phyloP scores from a whole-genome alignment of 495 filamentous ascomycete species.

The Pyronema omphalodes region DNA sequence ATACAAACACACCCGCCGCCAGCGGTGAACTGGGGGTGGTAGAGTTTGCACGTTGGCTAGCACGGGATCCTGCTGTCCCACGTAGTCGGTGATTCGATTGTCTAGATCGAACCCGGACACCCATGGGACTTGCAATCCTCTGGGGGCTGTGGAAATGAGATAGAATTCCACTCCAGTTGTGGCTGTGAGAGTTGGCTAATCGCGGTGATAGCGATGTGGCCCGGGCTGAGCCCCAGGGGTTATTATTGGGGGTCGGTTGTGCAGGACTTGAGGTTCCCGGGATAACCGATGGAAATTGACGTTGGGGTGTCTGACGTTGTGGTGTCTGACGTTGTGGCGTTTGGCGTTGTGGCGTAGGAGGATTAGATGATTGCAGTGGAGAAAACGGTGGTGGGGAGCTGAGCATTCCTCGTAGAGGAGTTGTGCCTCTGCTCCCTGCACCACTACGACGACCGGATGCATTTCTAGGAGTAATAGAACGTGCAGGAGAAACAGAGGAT shows the following conservation, averaged over 20 bases:
- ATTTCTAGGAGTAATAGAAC: slow-evolving; percentile 19
- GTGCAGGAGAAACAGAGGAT: slow-evolving; percentile 12
- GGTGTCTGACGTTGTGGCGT: background rate
- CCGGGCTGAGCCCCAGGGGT: slow-evolving; percentile 10
- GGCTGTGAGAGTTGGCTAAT: slow-evolving; percentile 5
- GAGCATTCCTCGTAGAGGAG: slow-evolving; percentile 11
- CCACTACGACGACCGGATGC: slow-evolving; percentile 11
- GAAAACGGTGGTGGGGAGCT: slow-evolving; percentile 11
- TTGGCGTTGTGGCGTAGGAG: no score
- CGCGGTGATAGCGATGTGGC: slow-evolving; percentile 12
- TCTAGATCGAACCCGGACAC: slow-evolving; percentile 13
- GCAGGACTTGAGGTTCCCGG: background rate
- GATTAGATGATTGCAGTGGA: slow-evolving; percentile 3
- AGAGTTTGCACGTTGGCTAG: background rate
- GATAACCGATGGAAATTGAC: background rate
- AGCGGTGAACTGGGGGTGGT: background rate
- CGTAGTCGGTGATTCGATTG: slow-evolving; percentile 1
- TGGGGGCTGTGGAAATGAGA: background rate
- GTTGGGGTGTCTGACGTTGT: no score
- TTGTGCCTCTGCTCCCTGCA: slow-evolving; percentile 8
- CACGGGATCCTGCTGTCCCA: background rate
- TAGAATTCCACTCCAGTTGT: slow-evolving; percentile 11
- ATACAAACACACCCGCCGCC: background rate
- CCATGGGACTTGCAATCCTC: slow-evolving; percentile 6
- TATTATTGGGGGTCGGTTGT: background rate